These are phyloP conservation scores for Claviceps purpurea DNA, from an alignment of 2,329 filamentous ascomycete genomes.

Conservation along the genomic window DNA sequence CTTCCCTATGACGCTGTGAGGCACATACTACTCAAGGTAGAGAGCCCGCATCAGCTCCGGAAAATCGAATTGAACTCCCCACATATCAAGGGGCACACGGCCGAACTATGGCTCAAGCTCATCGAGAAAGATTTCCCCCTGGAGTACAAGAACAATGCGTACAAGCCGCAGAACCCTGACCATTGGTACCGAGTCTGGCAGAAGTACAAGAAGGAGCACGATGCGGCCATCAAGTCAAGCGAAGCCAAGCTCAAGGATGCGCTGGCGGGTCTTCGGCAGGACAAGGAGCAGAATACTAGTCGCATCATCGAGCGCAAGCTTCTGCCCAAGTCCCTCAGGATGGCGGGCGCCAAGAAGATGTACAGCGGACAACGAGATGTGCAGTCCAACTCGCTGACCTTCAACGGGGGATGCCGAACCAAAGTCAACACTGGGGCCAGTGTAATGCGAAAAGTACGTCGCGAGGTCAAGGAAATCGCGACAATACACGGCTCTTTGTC, in stretches of 20 bases:
- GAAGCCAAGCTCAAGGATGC: slow-evolving; percentile 43
- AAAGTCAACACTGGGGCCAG: slow-evolving; percentile 38
- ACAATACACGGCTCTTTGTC: slow-evolving; percentile 33
- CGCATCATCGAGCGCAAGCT: slow-evolving; percentile 39
- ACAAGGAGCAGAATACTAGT: slow-evolving; percentile 43
- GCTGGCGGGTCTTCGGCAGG: slow-evolving; percentile 42
- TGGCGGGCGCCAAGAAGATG: slow-evolving; percentile 13
- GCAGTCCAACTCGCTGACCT: slow-evolving; percentile 24
- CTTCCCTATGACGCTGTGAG: slow-evolving; percentile 50
- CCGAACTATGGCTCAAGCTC: slow-evolving; percentile 64
- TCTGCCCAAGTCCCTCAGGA: slow-evolving; percentile 29
- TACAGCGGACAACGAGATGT: slow-evolving; percentile 16
- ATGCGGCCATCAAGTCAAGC: slow-evolving; percentile 44
- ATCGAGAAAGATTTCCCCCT: slow-evolving; percentile 66
- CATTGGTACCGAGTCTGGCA: slow-evolving; percentile 71
- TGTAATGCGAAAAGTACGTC: slow-evolving; percentile 41
- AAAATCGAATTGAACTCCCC: slow-evolving; percentile 62
- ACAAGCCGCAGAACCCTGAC: slow-evolving; percentile 49
- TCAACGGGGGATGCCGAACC: slow-evolving; percentile 35
- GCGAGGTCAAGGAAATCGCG: slow-evolving; percentile 42
- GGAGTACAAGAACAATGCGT: slow-evolving; percentile 46
- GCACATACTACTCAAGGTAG: slow-evolving; percentile 57
- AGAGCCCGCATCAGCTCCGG: slow-evolving; percentile 61
- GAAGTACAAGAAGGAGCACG: slow-evolving; percentile 48
- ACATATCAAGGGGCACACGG: slow-evolving; percentile 56